A percentile compares a stretch with the other conserved stretches of the same genome.
These are phyloP conservation scores for Alnus glutinosa DNA, from an alignment of 306 rosid genomes.

Conservation along the genomic window DNA sequence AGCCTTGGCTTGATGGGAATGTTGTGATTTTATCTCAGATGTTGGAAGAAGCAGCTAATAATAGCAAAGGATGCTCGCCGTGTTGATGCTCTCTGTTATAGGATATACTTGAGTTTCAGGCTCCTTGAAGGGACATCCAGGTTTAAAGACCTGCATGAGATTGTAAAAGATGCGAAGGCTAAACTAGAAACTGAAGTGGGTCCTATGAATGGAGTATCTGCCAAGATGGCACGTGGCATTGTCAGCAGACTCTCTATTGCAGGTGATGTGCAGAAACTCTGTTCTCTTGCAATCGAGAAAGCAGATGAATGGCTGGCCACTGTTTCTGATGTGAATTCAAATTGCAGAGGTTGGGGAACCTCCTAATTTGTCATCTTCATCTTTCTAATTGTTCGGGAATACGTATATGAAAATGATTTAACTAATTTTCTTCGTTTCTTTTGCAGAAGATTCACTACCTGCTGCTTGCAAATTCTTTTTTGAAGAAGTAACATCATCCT, in stretches of 20 bases:
- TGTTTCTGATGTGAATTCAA: constrained; percentile 53
- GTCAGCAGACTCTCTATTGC: constrained; percentile 96
- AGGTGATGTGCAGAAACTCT: constrained; percentile 80
- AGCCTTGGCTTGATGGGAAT: constrained; percentile 31
- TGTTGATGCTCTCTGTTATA: constrained; percentile 79
- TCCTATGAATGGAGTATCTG: constrained; percentile 79
- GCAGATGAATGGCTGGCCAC: constrained; percentile 82
- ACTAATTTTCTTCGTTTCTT: constrained; percentile 23
- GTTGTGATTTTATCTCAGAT: constrained; percentile 47
- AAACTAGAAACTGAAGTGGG: constrained; percentile 93
- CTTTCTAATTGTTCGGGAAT: constrained; percentile 23
- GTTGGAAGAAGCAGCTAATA: constrained; percentile 93
- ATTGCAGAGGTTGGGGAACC: constrained; percentile 65
- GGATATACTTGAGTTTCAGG: constrained; percentile 92
- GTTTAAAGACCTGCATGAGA: constrained; percentile 82
- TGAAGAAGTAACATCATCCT: constrained; percentile 78
- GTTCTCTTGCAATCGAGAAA: constrained; percentile 84
- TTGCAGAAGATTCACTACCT: constrained; percentile 94
- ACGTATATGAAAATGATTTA: constrained; percentile 20
- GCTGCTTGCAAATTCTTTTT: constrained; percentile 98
- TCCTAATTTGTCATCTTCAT: constrained; percentile 10
- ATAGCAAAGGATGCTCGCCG: constrained; percentile 97
- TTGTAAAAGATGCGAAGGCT: constrained; percentile 78
- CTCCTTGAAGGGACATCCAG: constrained; percentile 79
- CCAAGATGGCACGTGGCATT: constrained; percentile 96